phyloP scores from a whole-genome alignment of 2,329 filamentous ascomycete species.

The Monosporascus sp. region DNA sequence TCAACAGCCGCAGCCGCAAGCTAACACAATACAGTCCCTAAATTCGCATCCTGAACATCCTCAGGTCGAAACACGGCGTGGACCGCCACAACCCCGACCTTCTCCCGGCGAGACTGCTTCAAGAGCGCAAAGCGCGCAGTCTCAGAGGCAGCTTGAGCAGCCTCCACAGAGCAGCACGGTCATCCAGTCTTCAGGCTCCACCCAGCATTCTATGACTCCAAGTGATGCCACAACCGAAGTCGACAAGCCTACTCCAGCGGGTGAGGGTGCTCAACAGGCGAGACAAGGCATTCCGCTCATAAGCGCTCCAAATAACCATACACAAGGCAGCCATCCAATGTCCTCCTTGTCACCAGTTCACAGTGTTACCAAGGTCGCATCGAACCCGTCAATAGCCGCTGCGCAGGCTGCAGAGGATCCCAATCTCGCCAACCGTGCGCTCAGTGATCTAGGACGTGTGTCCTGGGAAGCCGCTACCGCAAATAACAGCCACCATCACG shows the following conservation, averaged over 20 bases:
- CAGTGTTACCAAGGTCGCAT: not conserved
- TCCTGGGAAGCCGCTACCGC: slow-evolving; percentile 1
- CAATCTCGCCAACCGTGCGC: not conserved
- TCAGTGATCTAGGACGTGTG: slow-evolving; percentile 4
- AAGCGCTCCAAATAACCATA: slow-evolving; percentile 10
- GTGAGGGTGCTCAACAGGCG: not conserved
- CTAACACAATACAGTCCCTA: not conserved
- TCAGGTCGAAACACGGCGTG: not conserved
- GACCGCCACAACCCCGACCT: not conserved
- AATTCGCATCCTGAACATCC: not conserved
- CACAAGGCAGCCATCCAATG: slow-evolving; percentile 4
- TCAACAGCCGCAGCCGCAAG: not conserved
- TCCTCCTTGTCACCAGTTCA: slow-evolving; percentile 6
- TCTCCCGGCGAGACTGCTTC: not conserved
- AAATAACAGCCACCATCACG: not conserved
- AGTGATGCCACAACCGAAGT: not conserved
- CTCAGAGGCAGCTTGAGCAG: not conserved
- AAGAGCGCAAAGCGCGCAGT: not conserved
- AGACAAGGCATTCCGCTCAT: not conserved
- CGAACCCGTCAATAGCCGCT: not conserved
- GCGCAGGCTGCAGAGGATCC: not conserved
- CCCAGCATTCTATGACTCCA: slow-evolving; percentile 1
- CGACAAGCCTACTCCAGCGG: not conserved
- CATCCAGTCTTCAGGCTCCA: not conserved
- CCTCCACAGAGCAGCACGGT: not conserved